Base-by-base conservation (phyloP, 495 filamentous ascomycete species). In the Annulohypoxylon maeteangense region DNA sequence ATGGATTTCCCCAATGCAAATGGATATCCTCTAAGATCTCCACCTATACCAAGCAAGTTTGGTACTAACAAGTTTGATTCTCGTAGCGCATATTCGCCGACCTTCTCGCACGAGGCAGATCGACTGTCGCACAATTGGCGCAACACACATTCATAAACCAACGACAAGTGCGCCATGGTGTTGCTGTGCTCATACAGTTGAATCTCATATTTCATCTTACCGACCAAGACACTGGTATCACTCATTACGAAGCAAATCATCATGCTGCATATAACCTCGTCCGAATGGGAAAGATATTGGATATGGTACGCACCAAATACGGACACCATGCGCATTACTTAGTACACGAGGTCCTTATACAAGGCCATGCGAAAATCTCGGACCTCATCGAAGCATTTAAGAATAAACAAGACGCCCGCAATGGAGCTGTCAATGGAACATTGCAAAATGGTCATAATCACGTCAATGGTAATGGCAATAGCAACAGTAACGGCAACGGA, bases 181-280 rank as follows among this genome's bases (percentile, higher is more conserved):
- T 98, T 40, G 88, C 87, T 34, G 90, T 94, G 25, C 91, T 99
- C 73, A 85, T 95, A 47, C 95, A 98, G 77, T 90, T 96, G 72
- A 92, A 94, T 67, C 86, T 99, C 16, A 86, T 97, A 10, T 91
- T 90, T 75, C 90, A 94, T 78, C 87, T 89, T 69, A 86, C 87
- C 62, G 88, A 92, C 40, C 72, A 82, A 40, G 86, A 90, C 58
- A 85, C 88, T 60, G 86, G 84, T 25, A 75, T 84, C 34, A 91
- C 92, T 23, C 87, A 88, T 75, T 98, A 98, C 80, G 91, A 96
- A 72, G 90, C 92, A 23, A 90, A 95, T 62, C 79, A 87, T 72
- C 81, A 87, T 51, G 84, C 90, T 25, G 90, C 92, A 53, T 98
- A 98, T 76, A 87, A 87, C 67, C 84, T 98, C 36, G 81, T 92